A percentile compares a stretch with the other conserved stretches of the same genome.
Evolutionary conservation across 2,329 filamentous ascomycete species (phyloP).

Genomic region (Venturia asperata): DNA sequence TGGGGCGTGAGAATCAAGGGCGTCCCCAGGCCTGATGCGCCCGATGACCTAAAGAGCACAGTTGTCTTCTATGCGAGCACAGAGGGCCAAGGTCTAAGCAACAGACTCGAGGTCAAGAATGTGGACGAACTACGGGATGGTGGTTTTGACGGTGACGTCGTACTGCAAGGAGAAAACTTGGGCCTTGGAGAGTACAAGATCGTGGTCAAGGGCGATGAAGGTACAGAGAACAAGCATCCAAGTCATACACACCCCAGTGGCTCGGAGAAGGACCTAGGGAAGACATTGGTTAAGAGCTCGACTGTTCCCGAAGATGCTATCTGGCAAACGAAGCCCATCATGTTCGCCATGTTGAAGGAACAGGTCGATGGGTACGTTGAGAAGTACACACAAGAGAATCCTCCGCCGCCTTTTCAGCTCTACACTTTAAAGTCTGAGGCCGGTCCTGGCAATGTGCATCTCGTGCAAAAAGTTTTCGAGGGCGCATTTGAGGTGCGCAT

Average conservation of each 20-base stretch:
- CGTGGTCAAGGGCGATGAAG: conserved; percentile 56
- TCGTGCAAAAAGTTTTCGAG: conserved; percentile 83
- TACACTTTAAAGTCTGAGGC: conserved; percentile 68
- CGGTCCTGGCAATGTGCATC: conserved; percentile 67
- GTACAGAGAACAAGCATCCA: conserved; percentile 45
- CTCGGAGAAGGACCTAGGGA: conserved; percentile 58
- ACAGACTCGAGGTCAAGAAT: conserved; percentile 44
- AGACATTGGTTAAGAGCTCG: conserved; percentile 65
- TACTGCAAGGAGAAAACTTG: conserved; percentile 59
- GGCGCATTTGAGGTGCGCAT: conserved; percentile 56
- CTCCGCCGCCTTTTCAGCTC: conserved; percentile 70
- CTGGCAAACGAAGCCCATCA: conserved; percentile 68
- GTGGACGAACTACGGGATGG: conserved; percentile 40
- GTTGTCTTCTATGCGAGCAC: conserved; percentile 74
- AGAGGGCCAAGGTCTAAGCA: conserved; percentile 56
- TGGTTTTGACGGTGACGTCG: conserved; percentile 54
- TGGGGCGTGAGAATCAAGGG: conserved; percentile 87
- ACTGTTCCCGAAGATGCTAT: conserved; percentile 56
- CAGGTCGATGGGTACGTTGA: conserved; percentile 51
- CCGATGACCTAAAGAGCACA: conserved; percentile 61
- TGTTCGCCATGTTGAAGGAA: conserved; percentile 53
- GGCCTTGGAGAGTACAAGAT: conserved; percentile 72
- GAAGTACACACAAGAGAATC: conserved; percentile 53
- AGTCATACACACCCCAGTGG: conserved; percentile 52
- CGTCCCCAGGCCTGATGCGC: conserved; percentile 58